Evolutionary conservation across 2,329 filamentous ascomycete species (phyloP).

Genomic region (Coniosporium tulheliwenetii): DNA sequence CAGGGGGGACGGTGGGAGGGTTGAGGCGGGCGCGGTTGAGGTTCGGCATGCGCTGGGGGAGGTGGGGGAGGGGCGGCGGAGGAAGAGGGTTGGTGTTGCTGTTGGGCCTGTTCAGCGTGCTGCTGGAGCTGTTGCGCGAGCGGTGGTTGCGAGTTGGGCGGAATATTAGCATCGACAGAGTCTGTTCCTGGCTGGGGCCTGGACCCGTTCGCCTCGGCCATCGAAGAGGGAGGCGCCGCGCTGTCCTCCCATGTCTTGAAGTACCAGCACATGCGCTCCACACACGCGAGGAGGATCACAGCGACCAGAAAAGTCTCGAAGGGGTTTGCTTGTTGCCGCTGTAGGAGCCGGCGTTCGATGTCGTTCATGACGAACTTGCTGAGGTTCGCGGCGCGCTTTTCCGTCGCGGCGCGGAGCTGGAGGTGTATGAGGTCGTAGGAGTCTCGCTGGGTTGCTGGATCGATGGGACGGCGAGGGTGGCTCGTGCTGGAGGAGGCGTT

Average conservation of each 20-base stretch:
- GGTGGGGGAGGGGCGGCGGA: not conserved
- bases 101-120: not conserved
- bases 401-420: conserved; percentile 38
- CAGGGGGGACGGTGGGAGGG: conserved; percentile 19
- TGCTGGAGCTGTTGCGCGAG: not conserved
- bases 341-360: conserved; percentile 42
- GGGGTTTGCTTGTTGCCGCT: conserved; percentile 38
- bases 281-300: conserved; percentile 41
- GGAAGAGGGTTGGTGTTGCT: not conserved
- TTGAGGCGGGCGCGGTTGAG: conserved; percentile 2
- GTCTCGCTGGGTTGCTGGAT: not conserved
- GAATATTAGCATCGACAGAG: not conserved
- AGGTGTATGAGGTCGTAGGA: conserved; percentile 34
- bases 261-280: conserved; percentile 43
- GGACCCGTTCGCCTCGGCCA: not conserved
- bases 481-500: conserved; percentile 6
- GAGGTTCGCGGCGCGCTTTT: conserved; percentile 36
- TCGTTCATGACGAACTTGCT: conserved; percentile 42
- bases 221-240: not conserved
- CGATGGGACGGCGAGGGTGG: conserved; percentile 16
- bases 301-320: conserved; percentile 45
- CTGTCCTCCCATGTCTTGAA: conserved; percentile 37
- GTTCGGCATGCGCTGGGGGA: conserved; percentile 1
- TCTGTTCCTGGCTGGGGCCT: not conserved
- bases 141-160: not conserved